phyloP scores from a whole-genome alignment of 2,329 filamentous ascomycete genomes.

The Hymenoscyphus infarciens region DNA sequence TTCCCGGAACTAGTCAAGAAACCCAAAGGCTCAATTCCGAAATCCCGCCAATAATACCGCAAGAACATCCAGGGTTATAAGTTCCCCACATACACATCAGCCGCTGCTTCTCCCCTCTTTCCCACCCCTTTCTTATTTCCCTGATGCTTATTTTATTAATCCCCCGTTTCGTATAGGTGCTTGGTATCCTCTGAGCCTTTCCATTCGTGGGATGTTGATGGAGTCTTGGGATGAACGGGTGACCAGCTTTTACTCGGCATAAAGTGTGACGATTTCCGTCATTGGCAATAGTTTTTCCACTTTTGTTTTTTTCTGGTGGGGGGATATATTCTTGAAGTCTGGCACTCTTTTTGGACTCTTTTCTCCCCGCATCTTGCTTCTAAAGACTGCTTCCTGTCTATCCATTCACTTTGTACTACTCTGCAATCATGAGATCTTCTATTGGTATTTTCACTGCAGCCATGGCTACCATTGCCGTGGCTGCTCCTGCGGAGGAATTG shows the following conservation, averaged over 20 bases:
- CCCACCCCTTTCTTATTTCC: neutral
- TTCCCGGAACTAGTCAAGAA: neutral
- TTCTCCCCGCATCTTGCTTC: neutral
- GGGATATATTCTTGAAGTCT: neutral
- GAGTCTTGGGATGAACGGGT: neutral
- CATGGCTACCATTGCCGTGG: constrained; percentile 23
- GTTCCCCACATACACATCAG: neutral
- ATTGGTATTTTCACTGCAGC: constrained; percentile 19
- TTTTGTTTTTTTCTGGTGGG: neutral
- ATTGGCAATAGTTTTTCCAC: neutral
- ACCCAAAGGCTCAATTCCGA: neutral
- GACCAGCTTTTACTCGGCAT: neutral
- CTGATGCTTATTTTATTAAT: neutral
- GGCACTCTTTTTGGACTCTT: neutral
- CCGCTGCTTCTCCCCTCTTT: neutral
- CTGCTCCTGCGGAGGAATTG: constrained; percentile 17
- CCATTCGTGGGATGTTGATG: neutral
- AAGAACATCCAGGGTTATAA: neutral
- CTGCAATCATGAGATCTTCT: constrained; percentile 21
- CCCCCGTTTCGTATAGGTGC: neutral
- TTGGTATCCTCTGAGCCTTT: neutral
- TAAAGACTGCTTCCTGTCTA: neutral
- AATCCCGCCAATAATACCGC: neutral
- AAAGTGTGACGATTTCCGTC: neutral
- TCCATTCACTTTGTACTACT: neutral